Base-by-base conservation (phyloP, 805 yeast species). In the Lachancea cidri region DNA sequence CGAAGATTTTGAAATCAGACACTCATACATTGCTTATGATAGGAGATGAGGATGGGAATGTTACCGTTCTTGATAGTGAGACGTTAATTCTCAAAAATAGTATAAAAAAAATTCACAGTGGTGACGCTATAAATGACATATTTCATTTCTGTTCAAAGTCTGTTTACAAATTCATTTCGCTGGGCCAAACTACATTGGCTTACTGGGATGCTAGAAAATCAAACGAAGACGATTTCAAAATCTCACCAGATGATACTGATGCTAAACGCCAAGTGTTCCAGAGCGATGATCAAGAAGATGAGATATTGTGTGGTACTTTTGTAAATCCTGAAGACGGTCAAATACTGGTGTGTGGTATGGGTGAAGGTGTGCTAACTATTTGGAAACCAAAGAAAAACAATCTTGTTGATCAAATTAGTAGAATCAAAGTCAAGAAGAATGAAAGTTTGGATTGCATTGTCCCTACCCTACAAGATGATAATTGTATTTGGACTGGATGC, bases 221-320 rank as follows among this genome's bases (percentile, higher is more conserved):
- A 2, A 51, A 55, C 18, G 60, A 57, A 24, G 36, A 39, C 9
- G 58, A 54, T 32, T 38, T 42, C 19, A 38, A 45, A 2, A 45
- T 52, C n/a, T 30, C 41, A 2, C 49, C 43, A 11, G 54, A 49
- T 20, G 57, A 53, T 24, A 41, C 42, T 17, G 55, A 50, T 11
- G 45, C 51, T 14, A 51, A 56, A 40, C 85, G 84, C 4, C 71
- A 79, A 2, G 60, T 82, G 1, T 64, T 75, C 3, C 73, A 73
- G 30, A 80, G 89, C 29, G 98, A 89, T 47, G 89, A 87, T 57
- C 98, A 91, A 65, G 96, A 84, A 50, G 98, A 91, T 55, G 98
- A 91, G 57, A 65, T 91, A n/a, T 64, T 91, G 33, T 72, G 88
- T 42, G 82, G 86, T 53, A 68, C 85, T 29, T 78, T 81, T 65